These are phyloP conservation scores for Climacium dendroides DNA, from an alignment of 225 moss, liverwort and hornwort species.

Conservation along the genomic window DNA sequence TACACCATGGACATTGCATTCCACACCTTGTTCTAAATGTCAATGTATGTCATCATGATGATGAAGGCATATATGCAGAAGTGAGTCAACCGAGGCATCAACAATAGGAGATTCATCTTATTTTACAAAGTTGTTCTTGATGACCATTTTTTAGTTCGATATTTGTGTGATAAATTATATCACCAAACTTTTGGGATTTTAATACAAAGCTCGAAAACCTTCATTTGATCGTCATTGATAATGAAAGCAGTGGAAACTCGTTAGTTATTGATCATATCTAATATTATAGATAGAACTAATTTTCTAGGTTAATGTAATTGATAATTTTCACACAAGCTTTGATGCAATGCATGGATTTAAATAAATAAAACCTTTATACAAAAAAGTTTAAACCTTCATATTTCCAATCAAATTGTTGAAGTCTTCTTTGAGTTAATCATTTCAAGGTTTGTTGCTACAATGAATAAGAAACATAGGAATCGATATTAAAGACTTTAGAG, in stretches of 20 bases:
- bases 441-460: not conserved
- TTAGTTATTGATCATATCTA: not conserved
- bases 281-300: not conserved
- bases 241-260: accelerated
- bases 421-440: not conserved
- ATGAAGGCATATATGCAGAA: accelerated
- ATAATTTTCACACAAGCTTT: not conserved
- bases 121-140: not conserved
- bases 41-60: accelerated
- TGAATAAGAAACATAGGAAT: not conserved
- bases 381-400: too few relatives aligned
- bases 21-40: accelerated
- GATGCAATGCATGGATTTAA: not conserved
- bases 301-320: not conserved
- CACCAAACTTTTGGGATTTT: accelerated
- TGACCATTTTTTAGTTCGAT: too few relatives aligned
- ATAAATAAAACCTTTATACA: too few relatives aligned
- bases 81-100: accelerated
- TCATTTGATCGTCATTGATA: accelerated
- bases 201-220: not conserved
- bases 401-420: not conserved
- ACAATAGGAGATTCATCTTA: accelerated
- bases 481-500: not conserved
- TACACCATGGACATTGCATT: not conserved
- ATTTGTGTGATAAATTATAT: not conserved